A percentile compares a stretch with the other conserved stretches of the same genome.
These are phyloP conservation scores for Pleurotus cornucopiae DNA, from an alignment of 768 basidiomycete genomes.

Conservation along the genomic window DNA sequence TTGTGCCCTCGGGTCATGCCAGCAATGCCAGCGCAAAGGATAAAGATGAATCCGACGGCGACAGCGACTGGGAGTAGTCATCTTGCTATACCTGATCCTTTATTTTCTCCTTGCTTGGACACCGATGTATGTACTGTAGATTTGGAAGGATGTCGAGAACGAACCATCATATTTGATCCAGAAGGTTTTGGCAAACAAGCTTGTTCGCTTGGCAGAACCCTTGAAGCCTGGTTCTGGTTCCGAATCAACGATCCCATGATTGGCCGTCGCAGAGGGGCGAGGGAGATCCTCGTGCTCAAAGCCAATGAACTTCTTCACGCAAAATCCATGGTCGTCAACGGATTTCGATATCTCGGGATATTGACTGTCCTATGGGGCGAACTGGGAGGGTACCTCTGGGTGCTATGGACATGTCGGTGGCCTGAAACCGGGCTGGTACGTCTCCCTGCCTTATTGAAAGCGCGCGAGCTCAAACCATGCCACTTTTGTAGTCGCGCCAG, in stretches of 20 bases:
- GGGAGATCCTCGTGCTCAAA: background rate
- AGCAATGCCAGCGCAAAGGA: constrained; percentile 35
- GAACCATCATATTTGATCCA: background rate
- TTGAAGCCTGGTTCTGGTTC: background rate
- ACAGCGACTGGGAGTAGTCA: constrained; percentile 65
- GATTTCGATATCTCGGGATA: constrained; percentile 50
- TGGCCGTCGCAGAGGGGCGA: background rate
- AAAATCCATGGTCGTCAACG: constrained; percentile 31
- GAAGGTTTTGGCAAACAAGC: background rate
- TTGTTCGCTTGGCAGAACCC: background rate
- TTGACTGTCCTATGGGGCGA: constrained; percentile 64
- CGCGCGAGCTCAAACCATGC: background rate
- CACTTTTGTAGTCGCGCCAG: constrained; percentile 12
- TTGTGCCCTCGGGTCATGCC: constrained; percentile 53
- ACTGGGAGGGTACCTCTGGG: constrained; percentile 53
- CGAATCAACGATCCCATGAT: constrained; percentile 1
- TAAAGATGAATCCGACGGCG: constrained; percentile 35
- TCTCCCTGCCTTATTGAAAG: constrained; percentile 4
- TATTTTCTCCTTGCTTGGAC: background rate
- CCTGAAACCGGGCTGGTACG: constrained; percentile 35
- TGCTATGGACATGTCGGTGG: constrained; percentile 57
- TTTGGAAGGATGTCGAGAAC: background rate
- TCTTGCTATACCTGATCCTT: no score
- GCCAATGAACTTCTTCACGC: constrained; percentile 6
- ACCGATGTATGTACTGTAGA: background rate